Percentiles rank a stretch among this genome's conserved stretches.
phyloP scores from a whole-genome alignment of 352 stramenopile genomes.

The Phytophthora hibernalis region DNA sequence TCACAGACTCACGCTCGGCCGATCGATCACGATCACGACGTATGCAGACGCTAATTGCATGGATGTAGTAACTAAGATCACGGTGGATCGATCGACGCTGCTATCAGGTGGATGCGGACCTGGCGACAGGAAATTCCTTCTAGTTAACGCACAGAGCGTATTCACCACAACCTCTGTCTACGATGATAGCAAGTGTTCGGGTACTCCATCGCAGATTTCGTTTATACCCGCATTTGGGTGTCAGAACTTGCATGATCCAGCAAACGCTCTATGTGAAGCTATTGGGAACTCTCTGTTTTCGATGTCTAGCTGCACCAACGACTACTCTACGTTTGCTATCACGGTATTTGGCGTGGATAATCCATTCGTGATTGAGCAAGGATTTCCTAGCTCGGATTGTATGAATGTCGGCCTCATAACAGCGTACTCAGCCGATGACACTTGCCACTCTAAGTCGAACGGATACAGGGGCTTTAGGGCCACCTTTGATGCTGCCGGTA shows the following conservation, averaged over 20 bases:
- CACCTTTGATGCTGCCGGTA: background rate
- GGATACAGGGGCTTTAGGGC: background rate
- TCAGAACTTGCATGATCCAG: background rate
- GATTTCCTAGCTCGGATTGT: background rate
- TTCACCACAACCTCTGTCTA: background rate
- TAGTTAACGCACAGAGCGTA: background rate
- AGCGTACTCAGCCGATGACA: conserved; percentile 1
- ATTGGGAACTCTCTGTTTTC: background rate
- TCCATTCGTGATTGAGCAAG: conserved; percentile 7
- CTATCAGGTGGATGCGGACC: background rate
- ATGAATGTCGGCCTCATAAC: background rate
- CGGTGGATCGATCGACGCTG: background rate
- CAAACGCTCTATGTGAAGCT: background rate
- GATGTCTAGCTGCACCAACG: conserved; percentile 11
- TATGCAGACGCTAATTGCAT: conserved; percentile 13
- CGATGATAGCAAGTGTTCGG: conserved; percentile 16
- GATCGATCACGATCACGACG: conserved; percentile 2
- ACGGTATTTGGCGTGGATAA: conserved; percentile 1
- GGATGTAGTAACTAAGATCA: background rate
- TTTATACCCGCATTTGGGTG: conserved; percentile 6
- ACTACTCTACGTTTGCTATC: background rate
- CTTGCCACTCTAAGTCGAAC: background rate
- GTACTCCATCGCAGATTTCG: background rate
- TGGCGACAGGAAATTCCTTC: background rate
- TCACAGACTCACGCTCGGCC: conserved; percentile 6